Conservation (phyloP, 1,139 yeast genomes). For the Taphrina wiesneri region DNA sequence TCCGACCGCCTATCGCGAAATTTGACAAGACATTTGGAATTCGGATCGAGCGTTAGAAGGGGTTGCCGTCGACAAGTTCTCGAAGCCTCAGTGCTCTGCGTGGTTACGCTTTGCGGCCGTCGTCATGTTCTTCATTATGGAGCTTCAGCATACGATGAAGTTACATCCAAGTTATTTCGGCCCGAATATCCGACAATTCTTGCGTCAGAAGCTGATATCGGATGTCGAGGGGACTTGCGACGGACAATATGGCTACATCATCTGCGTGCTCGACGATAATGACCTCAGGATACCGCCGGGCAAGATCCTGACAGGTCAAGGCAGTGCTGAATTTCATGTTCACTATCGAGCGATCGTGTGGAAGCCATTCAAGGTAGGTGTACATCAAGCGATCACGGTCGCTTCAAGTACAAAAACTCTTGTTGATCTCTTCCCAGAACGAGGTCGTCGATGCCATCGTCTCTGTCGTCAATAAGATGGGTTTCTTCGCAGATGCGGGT, state of each 20-base stretch:
- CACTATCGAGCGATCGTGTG: slow-evolving; percentile 95
- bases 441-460: slow-evolving; percentile 98
- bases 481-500: slow-evolving; percentile 97
- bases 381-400: background rate
- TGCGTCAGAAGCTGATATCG: slow-evolving; percentile 82
- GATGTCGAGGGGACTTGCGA: slow-evolving; percentile 99
- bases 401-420: background rate
- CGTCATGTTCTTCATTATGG: slow-evolving; percentile 53
- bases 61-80: background rate
- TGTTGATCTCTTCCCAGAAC: slow-evolving; percentile 50
- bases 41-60: background rate
- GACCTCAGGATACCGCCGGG: slow-evolving; percentile 95
- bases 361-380: slow-evolving; percentile 80
- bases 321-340: slow-evolving; percentile 95
- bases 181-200: slow-evolving; percentile 92
- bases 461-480: slow-evolving; percentile 91
- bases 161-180: slow-evolving; percentile 97
- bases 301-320: slow-evolving; percentile 80
- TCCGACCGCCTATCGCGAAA: background rate
- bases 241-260: slow-evolving; percentile 96
- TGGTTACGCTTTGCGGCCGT: background rate
- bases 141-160: slow-evolving; percentile 84
- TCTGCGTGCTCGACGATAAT: slow-evolving; percentile 93
- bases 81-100: background rate
- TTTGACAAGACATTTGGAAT: background rate